Percentiles rank a stretch among this genome's conserved stretches.
Evolutionary conservation across 495 filamentous ascomycete genomes (phyloP).

Genomic region (Hypoxylon lenormandii): DNA sequence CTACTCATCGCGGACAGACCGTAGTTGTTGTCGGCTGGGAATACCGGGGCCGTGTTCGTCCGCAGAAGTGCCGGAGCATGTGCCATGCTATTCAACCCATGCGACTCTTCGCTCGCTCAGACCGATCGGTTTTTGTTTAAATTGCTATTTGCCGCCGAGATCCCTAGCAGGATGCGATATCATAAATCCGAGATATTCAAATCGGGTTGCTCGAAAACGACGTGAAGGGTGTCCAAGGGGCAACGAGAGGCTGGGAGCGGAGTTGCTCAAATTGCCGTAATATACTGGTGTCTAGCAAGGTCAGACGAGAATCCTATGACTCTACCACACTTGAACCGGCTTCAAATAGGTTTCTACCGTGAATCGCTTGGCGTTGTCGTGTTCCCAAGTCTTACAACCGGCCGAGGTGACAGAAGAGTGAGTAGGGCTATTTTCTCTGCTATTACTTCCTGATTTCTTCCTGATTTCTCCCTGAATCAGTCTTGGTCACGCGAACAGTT

Average conservation of each 20-base stretch:
- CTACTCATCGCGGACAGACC: constrained; percentile 60
- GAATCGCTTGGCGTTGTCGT: constrained; percentile 5
- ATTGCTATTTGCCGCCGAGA: constrained; percentile 13
- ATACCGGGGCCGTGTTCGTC: constrained; percentile 65
- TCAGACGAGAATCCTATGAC: constrained; percentile 17
- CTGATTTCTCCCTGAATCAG: constrained; percentile 31
- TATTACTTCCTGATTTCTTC: constrained; percentile 8
- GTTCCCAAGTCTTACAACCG: constrained; percentile 8
- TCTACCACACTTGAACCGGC: constrained; percentile 25
- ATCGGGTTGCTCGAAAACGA: constrained; percentile 5
- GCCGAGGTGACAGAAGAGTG: constrained; percentile 4
- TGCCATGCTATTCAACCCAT: constrained; percentile 64
- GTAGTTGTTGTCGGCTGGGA: constrained; percentile 55
- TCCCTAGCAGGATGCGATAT: constrained; percentile 11
- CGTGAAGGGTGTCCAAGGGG: not conserved
- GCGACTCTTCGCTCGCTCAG: constrained; percentile 25
- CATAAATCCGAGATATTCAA: constrained; percentile 17
- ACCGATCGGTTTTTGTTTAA: constrained; percentile 15
- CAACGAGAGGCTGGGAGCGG: constrained; percentile 8
- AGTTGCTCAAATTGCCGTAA: constrained; percentile 28
- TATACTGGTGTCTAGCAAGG: constrained; percentile 13
- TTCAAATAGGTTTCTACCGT: constrained; percentile 9
- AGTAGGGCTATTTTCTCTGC: constrained; percentile 5
- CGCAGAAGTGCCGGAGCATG: constrained; percentile 62
- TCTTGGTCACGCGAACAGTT: constrained; percentile 26